Evolutionary conservation across 2,329 filamentous ascomycete species (phyloP).

Genomic region (Zymoseptoria pseudotritici): DNA sequence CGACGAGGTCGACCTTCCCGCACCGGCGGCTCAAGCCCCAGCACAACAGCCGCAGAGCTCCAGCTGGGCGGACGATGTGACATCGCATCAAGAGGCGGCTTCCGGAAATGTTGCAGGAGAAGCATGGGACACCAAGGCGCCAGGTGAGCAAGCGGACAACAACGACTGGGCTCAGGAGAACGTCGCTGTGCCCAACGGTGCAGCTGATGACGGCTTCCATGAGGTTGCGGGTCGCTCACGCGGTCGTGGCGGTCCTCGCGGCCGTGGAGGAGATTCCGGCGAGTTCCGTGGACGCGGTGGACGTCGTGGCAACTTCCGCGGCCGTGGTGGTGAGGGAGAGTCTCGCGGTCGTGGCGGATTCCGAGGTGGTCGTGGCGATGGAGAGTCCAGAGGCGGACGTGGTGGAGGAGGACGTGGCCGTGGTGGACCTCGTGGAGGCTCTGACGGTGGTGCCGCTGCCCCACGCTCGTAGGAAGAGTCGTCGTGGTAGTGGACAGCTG

Average conservation of each 20-base stretch:
- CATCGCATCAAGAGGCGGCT: constrained; percentile 16
- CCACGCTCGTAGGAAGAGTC: constrained; percentile 14
- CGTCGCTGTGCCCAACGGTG: constrained; percentile 20
- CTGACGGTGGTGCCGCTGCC: constrained; percentile 10
- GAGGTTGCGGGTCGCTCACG: constrained; percentile 44
- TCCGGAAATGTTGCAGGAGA: constrained; percentile 26
- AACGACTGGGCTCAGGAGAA: constrained; percentile 12
- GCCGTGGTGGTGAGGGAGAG: constrained; percentile 30
- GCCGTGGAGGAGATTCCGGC: constrained; percentile 35
- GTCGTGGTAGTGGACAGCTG: neutral
- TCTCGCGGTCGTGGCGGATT: constrained; percentile 32
- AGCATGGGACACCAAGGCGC: constrained; percentile 25
- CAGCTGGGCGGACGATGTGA: constrained; percentile 72
- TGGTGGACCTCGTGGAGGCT: constrained; percentile 14
- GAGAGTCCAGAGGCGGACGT: constrained; percentile 17
- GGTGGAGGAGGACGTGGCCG: constrained; percentile 8
- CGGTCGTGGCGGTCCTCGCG: constrained; percentile 16
- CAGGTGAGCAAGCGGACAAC: constrained; percentile 37
- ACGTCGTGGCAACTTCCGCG: constrained; percentile 14
- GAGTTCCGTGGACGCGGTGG: constrained; percentile 25
- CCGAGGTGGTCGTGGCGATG: constrained; percentile 35
- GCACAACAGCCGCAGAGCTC: constrained; percentile 39
- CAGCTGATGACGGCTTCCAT: constrained; percentile 60
- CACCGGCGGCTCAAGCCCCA: constrained; percentile 50
- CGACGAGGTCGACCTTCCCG: constrained; percentile 63